phyloP scores from a whole-genome alignment of 768 basidiomycete genomes.

The Russula olivacea region DNA sequence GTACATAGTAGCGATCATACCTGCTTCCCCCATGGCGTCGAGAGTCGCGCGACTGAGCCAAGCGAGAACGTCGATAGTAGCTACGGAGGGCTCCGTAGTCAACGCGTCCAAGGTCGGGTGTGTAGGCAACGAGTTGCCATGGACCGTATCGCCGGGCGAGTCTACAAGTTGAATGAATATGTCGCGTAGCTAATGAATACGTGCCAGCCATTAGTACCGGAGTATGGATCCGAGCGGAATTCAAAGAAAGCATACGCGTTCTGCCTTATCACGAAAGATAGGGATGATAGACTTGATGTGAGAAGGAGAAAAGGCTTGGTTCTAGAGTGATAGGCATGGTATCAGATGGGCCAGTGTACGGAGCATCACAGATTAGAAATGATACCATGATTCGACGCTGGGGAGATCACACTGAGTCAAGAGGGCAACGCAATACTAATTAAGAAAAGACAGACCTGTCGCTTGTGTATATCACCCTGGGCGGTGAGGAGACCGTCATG shows the following conservation, averaged over 20 bases:
- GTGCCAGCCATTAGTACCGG: background rate
- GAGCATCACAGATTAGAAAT: constrained; percentile 21
- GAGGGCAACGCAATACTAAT: background rate
- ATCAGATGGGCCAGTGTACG: constrained; percentile 23
- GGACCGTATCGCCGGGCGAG: constrained; percentile 17
- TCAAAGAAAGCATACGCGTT: constrained; percentile 34
- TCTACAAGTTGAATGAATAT: constrained; percentile 34
- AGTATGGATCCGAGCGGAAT: background rate
- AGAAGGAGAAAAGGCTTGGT: constrained; percentile 46
- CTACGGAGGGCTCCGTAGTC: constrained; percentile 18
- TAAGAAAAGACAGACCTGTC: constrained; percentile 38
- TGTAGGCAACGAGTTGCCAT: background rate
- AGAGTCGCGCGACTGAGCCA: constrained; percentile 67
- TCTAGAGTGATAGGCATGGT: constrained; percentile 29
- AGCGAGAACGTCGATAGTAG: constrained; percentile 49
- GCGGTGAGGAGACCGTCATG: constrained; percentile 45
- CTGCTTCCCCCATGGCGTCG: constrained; percentile 73
- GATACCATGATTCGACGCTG: constrained; percentile 48
- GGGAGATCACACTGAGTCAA: constrained; percentile 3
- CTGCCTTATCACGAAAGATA: constrained; percentile 55
- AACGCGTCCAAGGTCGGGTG: constrained; percentile 8
- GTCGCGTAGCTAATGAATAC: constrained; percentile 40
- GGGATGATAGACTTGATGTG: constrained; percentile 48
- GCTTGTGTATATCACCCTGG: constrained; percentile 51
- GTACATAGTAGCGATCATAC: constrained; percentile 28